phyloP scores from a whole-genome alignment of 2,329 filamentous ascomycete genomes.

The Ampelomyces quisqualis region DNA sequence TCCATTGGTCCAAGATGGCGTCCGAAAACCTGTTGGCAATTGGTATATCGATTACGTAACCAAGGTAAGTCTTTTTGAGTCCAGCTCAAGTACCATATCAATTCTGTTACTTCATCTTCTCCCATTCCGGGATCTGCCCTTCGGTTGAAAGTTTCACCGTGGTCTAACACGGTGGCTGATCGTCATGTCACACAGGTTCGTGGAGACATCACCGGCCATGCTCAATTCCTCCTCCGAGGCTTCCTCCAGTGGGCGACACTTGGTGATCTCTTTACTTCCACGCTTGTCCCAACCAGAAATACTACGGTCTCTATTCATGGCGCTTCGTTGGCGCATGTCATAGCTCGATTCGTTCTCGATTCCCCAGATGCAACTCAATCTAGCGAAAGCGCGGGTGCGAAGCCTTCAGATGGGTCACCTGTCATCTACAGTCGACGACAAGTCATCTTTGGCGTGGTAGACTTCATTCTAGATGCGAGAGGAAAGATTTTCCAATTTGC shows the following conservation, averaged over 20 bases:
- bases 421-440: conserved; percentile 10
- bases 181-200: background rate
- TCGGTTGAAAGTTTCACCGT: too few species aligned
- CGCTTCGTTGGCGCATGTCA: conserved; percentile 39
- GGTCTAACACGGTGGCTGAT: too few species aligned
- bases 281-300: conserved; percentile 34
- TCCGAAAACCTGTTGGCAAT: conserved; percentile 49
- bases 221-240: conserved; percentile 41
- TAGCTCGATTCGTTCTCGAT: conserved; percentile 34
- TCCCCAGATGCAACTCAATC: conserved; percentile 4
- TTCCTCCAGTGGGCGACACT: conserved; percentile 53
- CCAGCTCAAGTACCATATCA: too few species aligned
- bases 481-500: conserved; percentile 46
- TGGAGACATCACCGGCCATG: conserved; percentile 8
- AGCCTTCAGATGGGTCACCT: conserved; percentile 4
- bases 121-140: too few species aligned
- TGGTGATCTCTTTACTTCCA: conserved; percentile 48
- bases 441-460: conserved; percentile 37
- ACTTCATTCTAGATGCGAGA: conserved; percentile 38
- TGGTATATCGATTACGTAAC: conserved; percentile 46
- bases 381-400: background rate
- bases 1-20: conserved; percentile 48
- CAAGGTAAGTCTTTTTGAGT: conserved; percentile 10
- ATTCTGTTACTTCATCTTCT: too few species aligned
- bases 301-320: conserved; percentile 46